Evolutionary conservation across 1,284 basidiomycete species (phyloP), one percentile per base, ranked within the genome.

Genomic region (Erythrobasidium hasegawianum): DNA sequence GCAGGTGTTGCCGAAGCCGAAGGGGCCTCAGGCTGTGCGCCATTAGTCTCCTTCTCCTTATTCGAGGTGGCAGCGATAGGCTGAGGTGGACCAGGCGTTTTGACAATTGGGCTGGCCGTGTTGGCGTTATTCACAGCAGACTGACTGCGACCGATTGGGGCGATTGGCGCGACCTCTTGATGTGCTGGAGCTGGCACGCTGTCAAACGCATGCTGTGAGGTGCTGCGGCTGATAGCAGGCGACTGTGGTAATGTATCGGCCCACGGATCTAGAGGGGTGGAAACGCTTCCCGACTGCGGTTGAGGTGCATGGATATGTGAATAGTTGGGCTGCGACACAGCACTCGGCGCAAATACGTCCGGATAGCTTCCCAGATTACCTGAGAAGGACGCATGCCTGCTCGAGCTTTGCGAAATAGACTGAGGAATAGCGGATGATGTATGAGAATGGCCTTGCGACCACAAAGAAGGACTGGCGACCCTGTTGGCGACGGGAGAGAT

Each of bases 231-330:
- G 43, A 47, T 24, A 11, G 33, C 50, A 1, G 52, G 13, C 3
- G 59, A 38, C 4, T 45, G 61, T 5, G 33, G 33, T 18, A 13
- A 49, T 43, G 45, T 65, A 20, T 65, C 62, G n/a, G 62, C 62
- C 62, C 62, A 65, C 5, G 62, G 62, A 27, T 65, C 62, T 27
- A 45, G 62, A 45, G 53, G 22, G n/a, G 18, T 53, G 45, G 26
- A 64, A 52, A 20, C 52, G 41, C 38, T 57, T 56, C 1, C 53
- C 52, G n/a, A 24, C 41, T 18, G 24, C 38, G 43, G 45, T 47
- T 43, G 61, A 55, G 20, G 54, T 5, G 43, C 43, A 24, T 18
- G 43, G 8, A 47, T 47, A 14, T 47, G 43, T 47, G 43, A 18
- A 47, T n/a, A n/a, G 22, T 18, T 18, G 22, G 43, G 43, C 8